Evolutionary conservation across 1,284 basidiomycete species (phyloP).

Genomic region (Ceratobasidium theobromae): DNA sequence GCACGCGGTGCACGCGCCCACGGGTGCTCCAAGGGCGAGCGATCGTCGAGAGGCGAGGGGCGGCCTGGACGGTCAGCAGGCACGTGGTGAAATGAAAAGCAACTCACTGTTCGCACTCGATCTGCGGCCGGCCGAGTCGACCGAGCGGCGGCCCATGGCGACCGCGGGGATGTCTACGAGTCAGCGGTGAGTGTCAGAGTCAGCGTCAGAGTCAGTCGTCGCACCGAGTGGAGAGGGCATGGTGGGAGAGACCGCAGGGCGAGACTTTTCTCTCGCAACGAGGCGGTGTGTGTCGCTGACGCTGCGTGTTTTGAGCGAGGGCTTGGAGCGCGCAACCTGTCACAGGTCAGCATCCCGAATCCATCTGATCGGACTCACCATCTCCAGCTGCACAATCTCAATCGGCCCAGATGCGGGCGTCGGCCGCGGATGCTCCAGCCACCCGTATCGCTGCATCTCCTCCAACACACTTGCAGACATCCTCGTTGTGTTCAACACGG

Average conservation of each 20-base stretch:
- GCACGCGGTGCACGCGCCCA: too few relatives aligned
- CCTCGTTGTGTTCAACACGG: too few relatives aligned
- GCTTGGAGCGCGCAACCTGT: conserved; percentile 16
- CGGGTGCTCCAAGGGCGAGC: too few relatives aligned
- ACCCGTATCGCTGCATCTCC: conserved; percentile 17
- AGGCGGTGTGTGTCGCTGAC: conserved; percentile 17
- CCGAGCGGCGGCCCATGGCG: neutral
- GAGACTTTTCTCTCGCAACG: neutral
- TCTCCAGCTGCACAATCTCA: conserved; percentile 12
- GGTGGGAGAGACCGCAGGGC: neutral
- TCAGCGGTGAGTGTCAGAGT: neutral
- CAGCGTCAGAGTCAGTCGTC: neutral
- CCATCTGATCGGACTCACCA: neutral
- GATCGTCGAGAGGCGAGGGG: conserved; percentile 2
- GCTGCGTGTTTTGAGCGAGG: neutral
- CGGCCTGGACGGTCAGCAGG: neutral
- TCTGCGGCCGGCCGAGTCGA: neutral
- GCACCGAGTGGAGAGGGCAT: too few relatives aligned
- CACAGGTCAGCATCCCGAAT: neutral
- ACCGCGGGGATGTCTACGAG: too few relatives aligned
- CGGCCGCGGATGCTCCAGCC: conserved; percentile 14
- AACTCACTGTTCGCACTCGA: neutral
- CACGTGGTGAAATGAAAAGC: too few relatives aligned
- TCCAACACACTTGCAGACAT: too few relatives aligned
- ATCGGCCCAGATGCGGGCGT: conserved; percentile 1